Conservation (phyloP, 176 grass and related monocot genomes). For the Cenchrus fungigraminus region DNA sequence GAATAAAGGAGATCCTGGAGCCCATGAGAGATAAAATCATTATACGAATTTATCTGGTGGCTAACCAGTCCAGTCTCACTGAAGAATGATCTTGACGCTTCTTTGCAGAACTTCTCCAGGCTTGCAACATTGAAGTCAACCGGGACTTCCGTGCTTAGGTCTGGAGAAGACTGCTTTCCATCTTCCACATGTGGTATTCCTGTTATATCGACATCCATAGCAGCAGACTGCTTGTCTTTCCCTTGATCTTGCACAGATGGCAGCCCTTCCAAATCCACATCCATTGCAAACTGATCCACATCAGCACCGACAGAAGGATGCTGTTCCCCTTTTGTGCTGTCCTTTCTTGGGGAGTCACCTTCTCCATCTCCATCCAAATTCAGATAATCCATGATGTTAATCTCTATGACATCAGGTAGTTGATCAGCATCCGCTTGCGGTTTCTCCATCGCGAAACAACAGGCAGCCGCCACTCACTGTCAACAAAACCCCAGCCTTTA, state of each 20-base stretch:
- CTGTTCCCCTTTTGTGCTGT: slow-evolving; percentile 16
- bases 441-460: slow-evolving; percentile 18
- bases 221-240: neutral
- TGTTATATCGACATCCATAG: slow-evolving; percentile 43
- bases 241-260: neutral
- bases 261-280: neutral
- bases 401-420: slow-evolving; percentile 27
- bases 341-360: slow-evolving; percentile 7
- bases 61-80: slow-evolving; percentile 59
- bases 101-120: slow-evolving; percentile 78
- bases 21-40: slow-evolving; percentile 74
- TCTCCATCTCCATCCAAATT: slow-evolving; percentile 35
- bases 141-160: neutral
- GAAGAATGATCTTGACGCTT: slow-evolving; percentile 69
- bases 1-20: slow-evolving; percentile 74
- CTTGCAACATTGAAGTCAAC: slow-evolving; percentile 38
- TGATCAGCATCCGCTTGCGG: slow-evolving; percentile 2
- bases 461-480: neutral
- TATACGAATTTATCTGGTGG: slow-evolving; percentile 84
- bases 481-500: neutral
- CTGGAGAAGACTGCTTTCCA: slow-evolving; percentile 11
- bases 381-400: slow-evolving; percentile 38
- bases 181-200: slow-evolving; percentile 4
- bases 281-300: neutral
- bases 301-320: slow-evolving; percentile 15